Percentiles rank a stretch among this genome's conserved stretches.
These are phyloP conservation scores for Rubroshorea leprosula DNA, from an alignment of 345 rosid genomes.

Conservation along the genomic window DNA sequence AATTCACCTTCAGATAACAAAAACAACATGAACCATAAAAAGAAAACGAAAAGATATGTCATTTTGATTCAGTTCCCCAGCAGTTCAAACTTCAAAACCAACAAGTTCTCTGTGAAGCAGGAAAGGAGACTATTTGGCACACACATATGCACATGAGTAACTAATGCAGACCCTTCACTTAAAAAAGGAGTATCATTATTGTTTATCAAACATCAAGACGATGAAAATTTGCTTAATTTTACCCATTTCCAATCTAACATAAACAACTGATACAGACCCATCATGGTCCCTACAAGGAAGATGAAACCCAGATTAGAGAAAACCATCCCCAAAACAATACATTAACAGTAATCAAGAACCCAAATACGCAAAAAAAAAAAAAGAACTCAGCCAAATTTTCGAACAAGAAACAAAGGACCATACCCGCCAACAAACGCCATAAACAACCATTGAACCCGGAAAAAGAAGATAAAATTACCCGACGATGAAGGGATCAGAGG, in stretches of 20 bases:
- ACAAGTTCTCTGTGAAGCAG: background rate
- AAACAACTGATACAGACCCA: background rate
- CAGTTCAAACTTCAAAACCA: too few relatives aligned
- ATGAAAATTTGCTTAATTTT: background rate
- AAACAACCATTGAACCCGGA: background rate
- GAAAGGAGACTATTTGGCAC: too few relatives aligned
- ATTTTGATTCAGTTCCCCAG: background rate
- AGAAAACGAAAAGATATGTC: background rate
- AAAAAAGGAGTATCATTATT: background rate
- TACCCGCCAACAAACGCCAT: slow-evolving; percentile 10
- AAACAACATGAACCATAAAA: too few relatives aligned
- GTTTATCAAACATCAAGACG: too few relatives aligned
- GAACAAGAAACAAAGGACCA: background rate
- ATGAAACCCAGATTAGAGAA: background rate
- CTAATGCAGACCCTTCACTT: background rate
- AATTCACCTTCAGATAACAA: background rate
- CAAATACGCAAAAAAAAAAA: background rate
- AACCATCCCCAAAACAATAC: background rate
- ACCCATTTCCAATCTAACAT: background rate
- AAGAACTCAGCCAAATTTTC: background rate
- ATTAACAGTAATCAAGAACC: background rate
- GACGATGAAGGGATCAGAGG: slow-evolving; percentile 76
- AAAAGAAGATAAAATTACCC: slow-evolving; percentile 44
- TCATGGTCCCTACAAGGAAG: background rate
- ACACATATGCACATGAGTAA: background rate